Evolutionary conservation across 345 rosid species (phyloP).

Genomic region (Salix caprea): DNA sequence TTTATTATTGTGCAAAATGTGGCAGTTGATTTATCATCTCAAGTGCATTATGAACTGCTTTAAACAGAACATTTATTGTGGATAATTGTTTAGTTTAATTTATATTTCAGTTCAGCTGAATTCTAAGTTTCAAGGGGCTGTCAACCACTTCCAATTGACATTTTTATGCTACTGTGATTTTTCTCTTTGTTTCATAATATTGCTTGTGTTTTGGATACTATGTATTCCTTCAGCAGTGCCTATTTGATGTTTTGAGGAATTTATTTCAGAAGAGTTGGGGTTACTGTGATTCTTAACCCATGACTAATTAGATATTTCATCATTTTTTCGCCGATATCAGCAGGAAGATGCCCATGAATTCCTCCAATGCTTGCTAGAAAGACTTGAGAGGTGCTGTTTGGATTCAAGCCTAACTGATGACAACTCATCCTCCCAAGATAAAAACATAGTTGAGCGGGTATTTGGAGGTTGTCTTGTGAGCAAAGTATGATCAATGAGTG

Average conservation of each 20-base stretch:
- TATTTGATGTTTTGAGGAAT: neutral
- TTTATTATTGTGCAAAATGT: neutral
- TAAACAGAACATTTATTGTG: neutral
- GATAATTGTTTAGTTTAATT: neutral
- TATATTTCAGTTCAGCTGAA: neutral
- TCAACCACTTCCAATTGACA: neutral
- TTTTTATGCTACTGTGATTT: neutral
- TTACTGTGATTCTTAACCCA: constrained; percentile 37
- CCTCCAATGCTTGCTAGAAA: constrained; percentile 67
- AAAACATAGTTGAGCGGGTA: constrained; percentile 48
- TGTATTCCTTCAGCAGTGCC: neutral
- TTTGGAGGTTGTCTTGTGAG: constrained; percentile 76
- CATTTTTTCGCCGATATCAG: constrained; percentile 47
- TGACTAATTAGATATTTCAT: constrained; percentile 44
- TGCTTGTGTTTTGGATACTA: neutral
- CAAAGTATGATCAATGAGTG: constrained; percentile 37
- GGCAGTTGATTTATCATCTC: neutral
- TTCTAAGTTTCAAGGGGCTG: neutral
- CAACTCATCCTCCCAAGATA: constrained; percentile 20
- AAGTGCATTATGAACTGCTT: neutral
- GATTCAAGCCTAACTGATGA: constrained; percentile 24
- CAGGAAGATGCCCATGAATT: constrained; percentile 95
- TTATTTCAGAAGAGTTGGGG: neutral
- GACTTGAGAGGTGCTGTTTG: constrained; percentile 58
- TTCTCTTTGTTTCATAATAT: neutral